phyloP scores from a whole-genome alignment of 805 yeast genomes.

The Myxozyma neglecta region DNA sequence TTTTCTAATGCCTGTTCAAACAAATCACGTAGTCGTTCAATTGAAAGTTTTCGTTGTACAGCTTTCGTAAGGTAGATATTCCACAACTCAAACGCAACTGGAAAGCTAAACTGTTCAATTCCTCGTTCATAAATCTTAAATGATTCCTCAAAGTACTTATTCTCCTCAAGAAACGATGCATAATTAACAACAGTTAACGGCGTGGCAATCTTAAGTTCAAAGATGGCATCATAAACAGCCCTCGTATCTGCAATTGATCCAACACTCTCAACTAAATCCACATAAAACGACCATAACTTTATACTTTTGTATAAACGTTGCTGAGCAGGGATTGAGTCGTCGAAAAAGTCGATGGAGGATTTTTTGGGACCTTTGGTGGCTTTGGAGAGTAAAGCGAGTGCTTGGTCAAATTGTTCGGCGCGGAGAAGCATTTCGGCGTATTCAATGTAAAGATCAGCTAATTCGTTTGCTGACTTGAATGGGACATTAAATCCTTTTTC shows the following conservation, averaged over 20 bases:
- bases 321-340: slow-evolving; percentile 53
- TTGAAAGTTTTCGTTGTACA: slow-evolving; percentile 41
- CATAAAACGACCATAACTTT: slow-evolving; percentile 69
- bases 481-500: slow-evolving; percentile 72
- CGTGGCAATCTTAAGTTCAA: slow-evolving; percentile 64
- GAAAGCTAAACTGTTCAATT: slow-evolving; percentile 57
- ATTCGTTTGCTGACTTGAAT: slow-evolving; percentile 58
- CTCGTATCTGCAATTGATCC: slow-evolving; percentile 43
- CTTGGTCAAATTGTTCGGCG: slow-evolving; percentile 49
- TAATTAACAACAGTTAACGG: slow-evolving; percentile 66
- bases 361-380: slow-evolving; percentile 47
- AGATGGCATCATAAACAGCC: slow-evolving; percentile 53
- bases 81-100: slow-evolving; percentile 71
- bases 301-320: slow-evolving; percentile 58
- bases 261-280: slow-evolving; percentile 64
- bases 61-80: slow-evolving; percentile 60
- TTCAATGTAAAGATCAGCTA: slow-evolving; percentile 65
- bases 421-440: slow-evolving; percentile 73
- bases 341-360: slow-evolving; percentile 43
- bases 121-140: slow-evolving; percentile 70
- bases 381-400: slow-evolving; percentile 44
- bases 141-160: slow-evolving; percentile 49
- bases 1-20: slow-evolving; percentile 65
- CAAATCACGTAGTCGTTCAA: slow-evolving; percentile 65
- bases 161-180: slow-evolving; percentile 58